These are phyloP conservation scores for Boletellus ananiceps DNA, from an alignment of 768 basidiomycete species.

Conservation along the genomic window DNA sequence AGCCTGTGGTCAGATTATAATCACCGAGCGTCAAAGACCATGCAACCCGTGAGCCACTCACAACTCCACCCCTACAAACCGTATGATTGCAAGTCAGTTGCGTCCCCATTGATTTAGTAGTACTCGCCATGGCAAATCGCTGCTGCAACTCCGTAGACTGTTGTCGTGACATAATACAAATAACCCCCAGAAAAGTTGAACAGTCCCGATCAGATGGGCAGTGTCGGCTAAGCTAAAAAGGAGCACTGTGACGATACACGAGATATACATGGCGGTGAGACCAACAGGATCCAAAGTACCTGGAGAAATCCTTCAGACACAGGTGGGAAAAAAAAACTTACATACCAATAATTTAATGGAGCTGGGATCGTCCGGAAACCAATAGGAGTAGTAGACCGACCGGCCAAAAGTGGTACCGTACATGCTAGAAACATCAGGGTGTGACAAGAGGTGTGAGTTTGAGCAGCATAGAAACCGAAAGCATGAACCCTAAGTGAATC, in stretches of 20 bases:
- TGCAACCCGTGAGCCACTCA: neutral
- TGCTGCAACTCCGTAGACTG: neutral
- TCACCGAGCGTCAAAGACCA: neutral
- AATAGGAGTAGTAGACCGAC: slow-evolving; percentile 6
- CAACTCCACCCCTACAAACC: slow-evolving; percentile 8
- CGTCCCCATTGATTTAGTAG: too few relatives aligned
- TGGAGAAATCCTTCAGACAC: neutral
- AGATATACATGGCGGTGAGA: neutral
- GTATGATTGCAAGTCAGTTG: neutral
- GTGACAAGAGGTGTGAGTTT: neutral
- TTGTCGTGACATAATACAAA: slow-evolving; percentile 3
- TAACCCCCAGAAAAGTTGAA: slow-evolving; percentile 6
- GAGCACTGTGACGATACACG: neutral
- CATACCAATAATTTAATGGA: slow-evolving; percentile 5
- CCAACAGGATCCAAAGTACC: neutral
- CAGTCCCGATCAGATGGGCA: neutral
- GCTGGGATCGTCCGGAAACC: slow-evolving; percentile 4
- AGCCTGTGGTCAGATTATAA: neutral
- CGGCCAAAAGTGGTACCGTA: slow-evolving; percentile 9
- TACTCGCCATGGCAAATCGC: slow-evolving; percentile 5
- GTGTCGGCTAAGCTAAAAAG: slow-evolving; percentile 5
- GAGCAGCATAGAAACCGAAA: slow-evolving; percentile 2
- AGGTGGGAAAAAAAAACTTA: neutral
- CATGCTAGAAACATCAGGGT: slow-evolving; percentile 3
- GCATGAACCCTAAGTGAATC: neutral